Evolutionary conservation across 2,329 filamentous ascomycete genomes (phyloP), one percentile per base, ranked within the genome.

Genomic region (Aureobasidium sp.): DNA sequence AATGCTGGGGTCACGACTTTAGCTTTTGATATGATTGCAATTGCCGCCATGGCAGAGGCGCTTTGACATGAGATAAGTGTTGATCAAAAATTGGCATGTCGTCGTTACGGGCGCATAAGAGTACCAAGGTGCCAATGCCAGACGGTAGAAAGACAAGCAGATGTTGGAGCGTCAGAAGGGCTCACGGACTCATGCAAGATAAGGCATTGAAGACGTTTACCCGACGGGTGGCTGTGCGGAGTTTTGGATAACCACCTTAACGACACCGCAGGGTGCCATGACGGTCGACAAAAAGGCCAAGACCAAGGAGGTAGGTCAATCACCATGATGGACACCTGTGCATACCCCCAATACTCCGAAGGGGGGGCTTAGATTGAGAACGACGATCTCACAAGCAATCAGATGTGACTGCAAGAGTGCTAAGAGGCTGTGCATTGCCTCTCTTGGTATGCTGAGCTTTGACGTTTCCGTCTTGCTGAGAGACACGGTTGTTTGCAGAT

Each of bases 31-130:
- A 52, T 42, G 50, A 42, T 54, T 54, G 33, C 50, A 17, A 54
- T 31, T 42, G 37, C 37, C 22, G 50, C 35, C 22, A 54, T 54
- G 22, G 24, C 50, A 35, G 19, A 40, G 35, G 19, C 8, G 47
- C 47, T 9, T 12, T 35, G 47, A 50, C 35, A 31, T 29, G 33
- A 53, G 14, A 39, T 40, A 40, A 19, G 37, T 54, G 50, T 54
- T 54, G 50, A 54, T 54, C 50, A 31, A 54, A 54, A 19, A 54
- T 54, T 54, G 50, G 50, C 50, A 42, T 54, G 8, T 40, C 37
- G 35, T 31, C 35, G 37, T 54, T 42, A 54, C 37, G 50, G 50
- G 24, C 50, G 50, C 42, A 54, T 37, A 54, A 40, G 24, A 17
- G n/a, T 29, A 19, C 50, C 35, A 54, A 42, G 50, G 42, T 29